Percentiles rank a stretch among this genome's conserved stretches.
These are phyloP conservation scores for Phytophthora agathidicida DNA, from an alignment of 352 stramenopile genomes.

Conservation along the genomic window DNA sequence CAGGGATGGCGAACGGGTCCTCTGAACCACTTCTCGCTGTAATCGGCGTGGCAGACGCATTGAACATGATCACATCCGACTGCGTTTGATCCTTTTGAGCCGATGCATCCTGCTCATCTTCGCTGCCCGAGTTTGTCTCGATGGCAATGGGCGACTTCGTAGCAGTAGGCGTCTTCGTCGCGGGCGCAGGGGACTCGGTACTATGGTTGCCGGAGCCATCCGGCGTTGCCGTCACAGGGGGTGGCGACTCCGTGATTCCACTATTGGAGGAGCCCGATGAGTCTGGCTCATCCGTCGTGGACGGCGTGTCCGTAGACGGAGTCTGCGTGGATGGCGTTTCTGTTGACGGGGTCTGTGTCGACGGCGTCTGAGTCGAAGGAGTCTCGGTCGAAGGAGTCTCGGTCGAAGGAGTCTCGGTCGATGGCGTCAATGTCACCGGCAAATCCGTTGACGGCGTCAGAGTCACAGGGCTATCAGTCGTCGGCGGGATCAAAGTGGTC, in stretches of 20 bases:
- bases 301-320: constrained; percentile 7
- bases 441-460: constrained; percentile 4
- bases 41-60: constrained; percentile 37
- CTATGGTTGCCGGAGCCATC: constrained; percentile 4
- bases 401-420: constrained; percentile 3
- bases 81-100: constrained; percentile 43
- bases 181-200: constrained; percentile 23
- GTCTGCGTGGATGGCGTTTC: constrained; percentile 13
- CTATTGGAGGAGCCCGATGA: constrained; percentile 7
- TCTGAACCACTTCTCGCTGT: constrained; percentile 31
- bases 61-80: constrained; percentile 59
- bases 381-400: constrained; percentile 12
- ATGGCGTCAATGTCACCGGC: background rate
- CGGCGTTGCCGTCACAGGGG: constrained; percentile 25
- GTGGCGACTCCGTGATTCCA: constrained; percentile 16
- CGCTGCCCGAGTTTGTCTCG: constrained; percentile 43
- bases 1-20: constrained; percentile 63
- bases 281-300: constrained; percentile 9
- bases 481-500: background rate
- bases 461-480: constrained; percentile 12
- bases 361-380: constrained; percentile 4
- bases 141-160: constrained; percentile 48
- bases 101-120: constrained; percentile 31
- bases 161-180: constrained; percentile 18
- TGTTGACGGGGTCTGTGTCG: constrained; percentile 2